phyloP scores from a whole-genome alignment of 106 monocot species.

The Acanthochlamys bracteata region DNA sequence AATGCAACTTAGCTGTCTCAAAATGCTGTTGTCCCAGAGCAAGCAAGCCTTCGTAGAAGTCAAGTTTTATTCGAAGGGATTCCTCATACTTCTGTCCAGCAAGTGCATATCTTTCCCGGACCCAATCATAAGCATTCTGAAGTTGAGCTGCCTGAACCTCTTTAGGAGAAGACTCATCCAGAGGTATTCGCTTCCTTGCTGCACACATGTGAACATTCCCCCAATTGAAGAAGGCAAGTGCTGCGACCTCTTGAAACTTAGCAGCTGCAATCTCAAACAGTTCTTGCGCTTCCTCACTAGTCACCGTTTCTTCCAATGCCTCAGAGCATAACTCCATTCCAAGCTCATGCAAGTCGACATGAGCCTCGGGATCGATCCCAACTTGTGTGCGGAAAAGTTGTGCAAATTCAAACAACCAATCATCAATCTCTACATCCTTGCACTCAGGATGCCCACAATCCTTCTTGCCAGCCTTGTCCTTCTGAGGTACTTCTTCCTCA shows the following conservation, averaged over 20 bases:
- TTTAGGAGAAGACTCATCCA: slow-evolving; percentile 65
- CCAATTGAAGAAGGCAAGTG: slow-evolving; percentile 96
- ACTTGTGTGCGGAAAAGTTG: slow-evolving; percentile 90
- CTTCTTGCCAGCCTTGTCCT: slow-evolving; percentile 35
- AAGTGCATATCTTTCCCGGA: slow-evolving; percentile 66
- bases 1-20: slow-evolving; percentile 91
- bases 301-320: slow-evolving; percentile 85
- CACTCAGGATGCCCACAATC: slow-evolving; percentile 65
- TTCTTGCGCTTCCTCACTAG: slow-evolving; percentile 79
- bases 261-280: slow-evolving; percentile 81
- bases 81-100: slow-evolving; percentile 86
- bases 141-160: slow-evolving; percentile 54
- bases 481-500: slow-evolving; percentile 22
- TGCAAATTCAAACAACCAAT: slow-evolving; percentile 91
- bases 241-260: slow-evolving; percentile 98
- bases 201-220: slow-evolving; percentile 99
- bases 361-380: slow-evolving; percentile 91
- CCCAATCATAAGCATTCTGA: slow-evolving; percentile 86
- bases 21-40: slow-evolving; percentile 96
- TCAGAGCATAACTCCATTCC: slow-evolving; percentile 96
- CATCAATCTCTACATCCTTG: slow-evolving; percentile 90
- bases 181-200: slow-evolving; percentile 76
- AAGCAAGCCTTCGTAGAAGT: slow-evolving; percentile 94
- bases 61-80: slow-evolving; percentile 71
- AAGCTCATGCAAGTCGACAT: slow-evolving; percentile 91